Evolutionary conservation across 2,329 filamentous ascomycete species (phyloP), one percentile per base, ranked within the genome.

Genomic region (Paracorniculantispora psalliotae): DNA sequence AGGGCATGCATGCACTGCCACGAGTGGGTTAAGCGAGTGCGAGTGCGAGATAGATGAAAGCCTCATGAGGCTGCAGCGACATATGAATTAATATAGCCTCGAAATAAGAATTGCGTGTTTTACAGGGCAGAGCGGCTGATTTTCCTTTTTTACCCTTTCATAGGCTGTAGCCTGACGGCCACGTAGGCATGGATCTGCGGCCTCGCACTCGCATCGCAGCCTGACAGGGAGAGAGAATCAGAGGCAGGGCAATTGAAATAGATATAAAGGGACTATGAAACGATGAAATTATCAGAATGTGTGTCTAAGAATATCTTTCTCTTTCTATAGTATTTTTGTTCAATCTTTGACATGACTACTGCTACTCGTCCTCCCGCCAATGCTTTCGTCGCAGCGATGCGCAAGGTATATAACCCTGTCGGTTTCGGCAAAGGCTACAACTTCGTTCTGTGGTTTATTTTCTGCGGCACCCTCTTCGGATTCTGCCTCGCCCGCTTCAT

Each of bases 401-500:
- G 67, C 44, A 66, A 63, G 49, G 28, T 62, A 26, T 64, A 64
- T 47, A 60, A 65, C 44, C 61, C 63, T 1, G 54, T 65, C 39
- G 64, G 64, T 25, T 64, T 65, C 48, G 28, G 43, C 21, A 64
- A 65, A 19, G 64, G 64, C 51, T 64, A 65, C 61, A 65, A 65
- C 44, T 65, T 65, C 37, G 37, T 60, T 10, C 53, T 64, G 2
- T 62, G 51, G 46, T 55, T 75, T 60, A 68, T 78, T 28, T 75
- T 78, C 56, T 66, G 66, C 33, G 76, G 77, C 12, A 69, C 71
- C 3, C 67, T 81, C 1, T 61, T 79, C 9, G 74, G 72, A 17
- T 82, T 84, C 63, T 64, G 70, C 4, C 71, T 83, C 17, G 72
- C 78, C 1, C 76, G 79, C 10, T 63, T 81, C 2, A 67, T 67